Conservation (phyloP, 306 rosid genomes). For the Acmispon strigosus region DNA sequence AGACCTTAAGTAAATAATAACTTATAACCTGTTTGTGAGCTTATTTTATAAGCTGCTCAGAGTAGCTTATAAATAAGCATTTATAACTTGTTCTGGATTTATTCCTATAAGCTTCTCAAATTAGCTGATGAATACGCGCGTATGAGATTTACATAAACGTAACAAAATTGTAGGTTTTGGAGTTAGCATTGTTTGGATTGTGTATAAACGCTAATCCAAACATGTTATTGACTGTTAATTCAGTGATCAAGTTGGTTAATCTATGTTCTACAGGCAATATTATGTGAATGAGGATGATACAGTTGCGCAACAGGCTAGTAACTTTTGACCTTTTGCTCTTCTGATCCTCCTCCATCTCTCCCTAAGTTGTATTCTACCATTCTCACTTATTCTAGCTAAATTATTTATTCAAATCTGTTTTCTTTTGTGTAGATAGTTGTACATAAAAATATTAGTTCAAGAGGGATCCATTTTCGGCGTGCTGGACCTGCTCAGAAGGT, state of each 20-base stretch:
- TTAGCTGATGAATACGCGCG: no score
- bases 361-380: background rate
- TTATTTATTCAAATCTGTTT: background rate
- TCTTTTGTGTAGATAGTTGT: constrained; percentile 52
- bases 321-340: background rate
- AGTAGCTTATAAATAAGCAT: no score
- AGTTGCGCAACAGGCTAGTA: constrained; percentile 45
- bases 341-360: background rate
- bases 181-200: no score
- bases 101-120: no score
- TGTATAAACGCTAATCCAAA: no score
- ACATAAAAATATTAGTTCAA: constrained; percentile 68
- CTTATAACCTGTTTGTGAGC: no score
- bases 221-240: background rate
- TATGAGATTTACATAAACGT: no score
- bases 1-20: no score
- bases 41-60: no score
- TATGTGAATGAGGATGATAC: constrained; percentile 75
- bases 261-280: constrained; percentile 63
- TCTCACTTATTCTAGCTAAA: background rate
- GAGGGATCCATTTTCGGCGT: constrained; percentile 85
- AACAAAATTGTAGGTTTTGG: no score
- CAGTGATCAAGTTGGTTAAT: background rate
- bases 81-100: no score
- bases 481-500: constrained; percentile 89